Evolutionary conservation across 2,329 filamentous ascomycete species (phyloP).

Genomic region (Aspergillus sp.): DNA sequence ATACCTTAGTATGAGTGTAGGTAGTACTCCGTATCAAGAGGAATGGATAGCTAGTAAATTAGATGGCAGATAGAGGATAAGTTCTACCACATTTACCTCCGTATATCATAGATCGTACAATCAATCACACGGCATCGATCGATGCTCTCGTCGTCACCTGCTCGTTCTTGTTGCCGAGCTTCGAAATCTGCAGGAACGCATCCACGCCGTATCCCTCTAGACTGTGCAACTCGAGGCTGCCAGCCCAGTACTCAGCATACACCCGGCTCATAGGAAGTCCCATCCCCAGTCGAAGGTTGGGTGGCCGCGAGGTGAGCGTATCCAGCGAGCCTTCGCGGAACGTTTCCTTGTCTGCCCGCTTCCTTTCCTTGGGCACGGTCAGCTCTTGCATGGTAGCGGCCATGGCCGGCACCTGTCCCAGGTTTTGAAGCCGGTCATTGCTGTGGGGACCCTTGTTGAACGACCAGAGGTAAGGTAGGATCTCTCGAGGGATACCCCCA

Average conservation of each 20-base stretch:
- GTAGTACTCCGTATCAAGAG: too few species aligned
- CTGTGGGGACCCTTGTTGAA: conserved; percentile 90
- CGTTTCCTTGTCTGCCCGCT: conserved; percentile 31
- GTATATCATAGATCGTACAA: not conserved
- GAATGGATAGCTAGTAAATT: too few species aligned
- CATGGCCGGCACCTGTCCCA: conserved; percentile 83
- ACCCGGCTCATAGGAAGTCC: conserved; percentile 89
- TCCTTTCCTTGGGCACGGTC: conserved; percentile 45
- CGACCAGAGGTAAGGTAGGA: conserved; percentile 90
- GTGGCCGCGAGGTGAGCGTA: conserved; percentile 76
- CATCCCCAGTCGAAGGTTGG: conserved; percentile 85
- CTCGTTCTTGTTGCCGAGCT: conserved; percentile 97
- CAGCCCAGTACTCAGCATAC: conserved; percentile 98
- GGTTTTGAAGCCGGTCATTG: conserved; percentile 75
- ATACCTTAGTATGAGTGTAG: too few species aligned
- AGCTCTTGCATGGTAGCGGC: conserved; percentile 92
- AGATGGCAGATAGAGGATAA: not conserved
- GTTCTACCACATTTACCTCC: not conserved
- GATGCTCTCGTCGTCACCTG: conserved; percentile 75
- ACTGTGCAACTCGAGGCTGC: conserved; percentile 84
- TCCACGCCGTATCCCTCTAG: conserved; percentile 95
- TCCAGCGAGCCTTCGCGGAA: conserved; percentile 67
- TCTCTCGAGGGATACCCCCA: conserved; percentile 81
- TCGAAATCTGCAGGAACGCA: conserved; percentile 92
- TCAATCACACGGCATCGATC: conserved; percentile 68